Evolutionary conservation across 139 green algal genomes (phyloP).

Genomic region (Picochlorum costavermella): DNA sequence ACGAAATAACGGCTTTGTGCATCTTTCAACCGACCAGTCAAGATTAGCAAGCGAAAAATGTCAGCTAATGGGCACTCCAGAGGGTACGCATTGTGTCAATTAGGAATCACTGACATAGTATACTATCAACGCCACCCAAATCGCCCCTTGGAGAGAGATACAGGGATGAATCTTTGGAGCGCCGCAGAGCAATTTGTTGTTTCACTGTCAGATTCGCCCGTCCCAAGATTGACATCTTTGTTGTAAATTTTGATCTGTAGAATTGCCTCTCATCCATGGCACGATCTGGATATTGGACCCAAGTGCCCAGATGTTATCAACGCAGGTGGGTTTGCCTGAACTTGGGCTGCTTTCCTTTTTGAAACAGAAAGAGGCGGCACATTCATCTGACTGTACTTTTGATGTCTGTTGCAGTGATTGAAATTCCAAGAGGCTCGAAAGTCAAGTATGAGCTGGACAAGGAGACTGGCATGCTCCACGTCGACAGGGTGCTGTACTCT

Average conservation of each 20-base stretch:
- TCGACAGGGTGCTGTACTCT: conserved; percentile 91
- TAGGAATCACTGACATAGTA: too few species aligned
- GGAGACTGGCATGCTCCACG: conserved; percentile 49
- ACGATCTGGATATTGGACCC: conserved; percentile 71
- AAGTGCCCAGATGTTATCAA: conserved; percentile 65
- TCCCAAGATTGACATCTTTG: neutral
- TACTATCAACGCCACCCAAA: too few species aligned
- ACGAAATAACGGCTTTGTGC: neutral
- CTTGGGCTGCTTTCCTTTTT: neutral
- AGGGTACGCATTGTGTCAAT: neutral
- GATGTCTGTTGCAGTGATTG: conserved; percentile 56
- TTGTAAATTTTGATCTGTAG: conserved; percentile 10
- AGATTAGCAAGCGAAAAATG: too few species aligned
- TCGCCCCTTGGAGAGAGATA: too few species aligned
- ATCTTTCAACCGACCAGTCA: neutral
- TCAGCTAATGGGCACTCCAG: neutral
- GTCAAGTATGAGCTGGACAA: conserved; percentile 97
- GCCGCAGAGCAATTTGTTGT: neutral
- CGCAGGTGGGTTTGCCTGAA: conserved; percentile 19
- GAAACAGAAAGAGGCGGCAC: neutral
- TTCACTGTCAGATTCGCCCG: neutral
- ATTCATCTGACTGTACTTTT: neutral
- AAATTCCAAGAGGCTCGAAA: conserved; percentile 84
- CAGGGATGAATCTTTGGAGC: neutral
- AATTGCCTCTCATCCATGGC: conserved; percentile 55